Percentiles rank a stretch among this genome's conserved stretches.
These are phyloP conservation scores for Phylloporus sp. DNA, from an alignment of 768 basidiomycete species.

Conservation along the genomic window DNA sequence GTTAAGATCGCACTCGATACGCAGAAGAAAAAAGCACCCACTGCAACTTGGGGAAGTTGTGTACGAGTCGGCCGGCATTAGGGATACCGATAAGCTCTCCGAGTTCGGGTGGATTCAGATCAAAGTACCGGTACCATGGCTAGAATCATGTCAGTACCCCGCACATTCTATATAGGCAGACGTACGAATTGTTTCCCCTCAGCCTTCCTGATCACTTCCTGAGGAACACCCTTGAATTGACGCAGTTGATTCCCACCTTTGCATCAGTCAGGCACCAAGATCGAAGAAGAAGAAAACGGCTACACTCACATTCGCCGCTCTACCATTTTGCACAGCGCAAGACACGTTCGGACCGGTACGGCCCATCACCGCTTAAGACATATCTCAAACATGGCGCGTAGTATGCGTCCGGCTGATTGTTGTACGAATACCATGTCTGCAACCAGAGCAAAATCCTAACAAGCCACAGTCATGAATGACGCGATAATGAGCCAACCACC, in stretches of 20 bases:
- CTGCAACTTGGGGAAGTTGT: conserved; percentile 95
- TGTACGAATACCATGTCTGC: conserved; percentile 94
- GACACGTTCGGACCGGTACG: conserved; percentile 79
- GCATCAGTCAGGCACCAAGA: not conserved
- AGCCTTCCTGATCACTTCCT: conserved; percentile 78
- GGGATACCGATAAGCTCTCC: conserved; percentile 93
- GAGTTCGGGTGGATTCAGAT: conserved; percentile 85
- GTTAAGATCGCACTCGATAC: not conserved
- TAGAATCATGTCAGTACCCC: no score
- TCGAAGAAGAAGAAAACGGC: not conserved
- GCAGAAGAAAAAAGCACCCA: conserved; percentile 32
- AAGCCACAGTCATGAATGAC: no score
- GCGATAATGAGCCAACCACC: no score
- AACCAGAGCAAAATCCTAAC: conserved; percentile 78
- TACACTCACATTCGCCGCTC: conserved; percentile 69
- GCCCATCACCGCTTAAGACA: conserved; percentile 97
- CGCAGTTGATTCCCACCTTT: conserved; percentile 94
- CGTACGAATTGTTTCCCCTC: no score
- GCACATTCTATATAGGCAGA: no score
- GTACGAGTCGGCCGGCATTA: conserved; percentile 90
- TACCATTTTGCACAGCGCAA: conserved; percentile 94
- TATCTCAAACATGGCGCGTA: conserved; percentile 98
- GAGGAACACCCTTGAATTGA: conserved; percentile 85
- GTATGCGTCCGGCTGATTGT: conserved; percentile 92
- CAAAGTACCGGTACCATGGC: no score